Conservation (phyloP, 1,284 basidiomycete species). For the Tylopilus sp. region DNA sequence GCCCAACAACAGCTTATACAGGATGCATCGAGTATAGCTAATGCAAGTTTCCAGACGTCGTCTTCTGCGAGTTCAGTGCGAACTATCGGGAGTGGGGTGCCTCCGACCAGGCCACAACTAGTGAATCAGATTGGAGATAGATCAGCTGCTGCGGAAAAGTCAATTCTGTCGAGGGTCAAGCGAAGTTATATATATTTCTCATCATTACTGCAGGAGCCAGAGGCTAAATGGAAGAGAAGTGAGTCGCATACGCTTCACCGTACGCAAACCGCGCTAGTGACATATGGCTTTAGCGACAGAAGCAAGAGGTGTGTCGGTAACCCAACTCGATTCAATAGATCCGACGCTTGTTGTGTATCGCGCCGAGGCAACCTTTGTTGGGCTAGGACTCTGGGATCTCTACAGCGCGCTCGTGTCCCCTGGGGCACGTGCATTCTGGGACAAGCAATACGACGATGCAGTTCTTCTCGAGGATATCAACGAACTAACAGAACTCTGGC, state of each 20-base stretch:
- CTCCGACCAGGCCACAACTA: slow-evolving; percentile 37
- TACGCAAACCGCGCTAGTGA: background rate
- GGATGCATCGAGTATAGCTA: slow-evolving; percentile 66
- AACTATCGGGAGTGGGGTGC: slow-evolving; percentile 33
- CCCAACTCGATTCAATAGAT: slow-evolving; percentile 96
- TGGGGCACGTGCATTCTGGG: slow-evolving; percentile 83
- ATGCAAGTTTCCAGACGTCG: slow-evolving; percentile 60
- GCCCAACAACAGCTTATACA: slow-evolving; percentile 57
- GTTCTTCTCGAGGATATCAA: slow-evolving; percentile 86
- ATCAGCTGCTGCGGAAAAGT: slow-evolving; percentile 65
- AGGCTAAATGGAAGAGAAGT: slow-evolving; percentile 95
- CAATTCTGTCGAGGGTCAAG: slow-evolving; percentile 78
- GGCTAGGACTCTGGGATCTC: slow-evolving; percentile 95
- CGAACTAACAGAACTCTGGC: slow-evolving; percentile 90
- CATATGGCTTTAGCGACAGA: slow-evolving; percentile 64
- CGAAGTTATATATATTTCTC: slow-evolving; percentile 99
- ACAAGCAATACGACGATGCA: slow-evolving; percentile 86
- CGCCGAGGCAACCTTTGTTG: slow-evolving; percentile 97
- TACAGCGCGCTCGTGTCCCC: slow-evolving; percentile 84
- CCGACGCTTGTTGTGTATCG: slow-evolving; percentile 95
- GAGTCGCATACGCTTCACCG: slow-evolving; percentile 26
- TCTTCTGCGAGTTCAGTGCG: slow-evolving; percentile 46
- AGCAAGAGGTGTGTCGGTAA: slow-evolving; percentile 84
- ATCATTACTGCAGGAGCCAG: slow-evolving; percentile 94
- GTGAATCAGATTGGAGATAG: slow-evolving; percentile 45